phyloP scores from a whole-genome alignment of 345 rosid species.

The Pelargonium nanum region DNA sequence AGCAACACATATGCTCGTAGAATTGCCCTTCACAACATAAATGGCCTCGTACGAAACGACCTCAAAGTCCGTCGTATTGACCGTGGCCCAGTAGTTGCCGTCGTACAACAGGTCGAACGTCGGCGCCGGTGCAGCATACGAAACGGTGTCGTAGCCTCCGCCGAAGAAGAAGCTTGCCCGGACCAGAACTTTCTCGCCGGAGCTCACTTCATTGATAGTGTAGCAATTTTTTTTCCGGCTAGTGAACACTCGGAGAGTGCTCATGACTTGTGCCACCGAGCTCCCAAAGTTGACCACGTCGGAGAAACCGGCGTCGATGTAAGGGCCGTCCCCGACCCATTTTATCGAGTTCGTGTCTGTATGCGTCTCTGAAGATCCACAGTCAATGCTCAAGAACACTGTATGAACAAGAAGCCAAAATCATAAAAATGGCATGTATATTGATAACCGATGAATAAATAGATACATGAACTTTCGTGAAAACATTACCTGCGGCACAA shows the following conservation, averaged over 20 bases:
- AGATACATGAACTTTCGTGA: too few relatives aligned
- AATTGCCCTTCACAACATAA: slow-evolving; percentile 5
- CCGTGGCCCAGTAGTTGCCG: slow-evolving; percentile 13
- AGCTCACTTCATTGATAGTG: not conserved
- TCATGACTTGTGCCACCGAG: not conserved
- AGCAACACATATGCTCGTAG: slow-evolving; percentile 15
- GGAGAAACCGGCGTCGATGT: not conserved
- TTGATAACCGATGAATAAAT: too few relatives aligned
- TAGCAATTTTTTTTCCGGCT: not conserved
- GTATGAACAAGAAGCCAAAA: not conserved
- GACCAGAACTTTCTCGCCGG: not conserved
- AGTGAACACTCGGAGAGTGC: not conserved
- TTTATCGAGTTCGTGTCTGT: not conserved
- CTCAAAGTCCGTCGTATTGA: slow-evolving; percentile 4
- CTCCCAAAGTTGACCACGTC: not conserved
- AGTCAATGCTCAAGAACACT: not conserved
- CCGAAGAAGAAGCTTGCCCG: not conserved
- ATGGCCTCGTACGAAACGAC: slow-evolving; percentile 11
- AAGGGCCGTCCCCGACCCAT: not conserved
- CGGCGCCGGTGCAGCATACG: not conserved
- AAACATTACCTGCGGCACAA: too few relatives aligned
- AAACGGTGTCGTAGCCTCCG: not conserved
- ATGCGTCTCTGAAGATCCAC: not conserved
- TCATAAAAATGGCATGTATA: too few relatives aligned
- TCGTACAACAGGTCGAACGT: not conserved